These are phyloP conservation scores for Coprinopsis marcescibilis DNA, from an alignment of 768 basidiomycete species.

Conservation along the genomic window DNA sequence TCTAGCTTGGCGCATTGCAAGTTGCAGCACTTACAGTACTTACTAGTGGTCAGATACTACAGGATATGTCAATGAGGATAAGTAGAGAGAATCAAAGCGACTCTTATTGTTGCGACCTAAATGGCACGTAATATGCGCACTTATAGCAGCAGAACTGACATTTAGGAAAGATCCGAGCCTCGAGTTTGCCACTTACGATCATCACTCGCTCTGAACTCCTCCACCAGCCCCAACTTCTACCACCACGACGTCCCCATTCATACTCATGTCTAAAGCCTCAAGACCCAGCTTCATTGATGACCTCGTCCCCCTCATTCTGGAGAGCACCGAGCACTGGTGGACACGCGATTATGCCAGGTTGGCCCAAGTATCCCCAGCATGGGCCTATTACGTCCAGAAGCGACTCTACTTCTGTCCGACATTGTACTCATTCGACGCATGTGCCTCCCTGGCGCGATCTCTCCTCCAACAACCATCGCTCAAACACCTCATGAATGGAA, in stretches of 20 bases:
- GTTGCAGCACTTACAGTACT: no score
- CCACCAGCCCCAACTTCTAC: conserved; percentile 3
- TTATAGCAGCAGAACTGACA: no score
- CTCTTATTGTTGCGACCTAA: no score
- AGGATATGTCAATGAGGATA: no score
- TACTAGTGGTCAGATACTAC: no score
- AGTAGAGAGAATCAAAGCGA: no score
- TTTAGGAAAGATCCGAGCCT: no score
- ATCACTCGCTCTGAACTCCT: conserved; percentile 20
- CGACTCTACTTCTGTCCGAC: conserved; percentile 40
- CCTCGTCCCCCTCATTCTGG: conserved; percentile 47
- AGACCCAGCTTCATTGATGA: conserved; percentile 38
- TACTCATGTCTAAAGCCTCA: not conserved
- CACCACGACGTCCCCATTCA: conserved; percentile 2
- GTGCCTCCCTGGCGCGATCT: conserved; percentile 35
- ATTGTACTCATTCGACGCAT: conserved; percentile 36
- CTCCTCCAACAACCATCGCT: conserved; percentile 33
- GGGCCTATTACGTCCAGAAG: conserved; percentile 39
- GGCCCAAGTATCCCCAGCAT: conserved; percentile 44
- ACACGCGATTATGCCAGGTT: conserved; percentile 42
- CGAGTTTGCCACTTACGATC: no score
- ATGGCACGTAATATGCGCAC: no score
- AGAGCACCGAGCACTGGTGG: conserved; percentile 48
- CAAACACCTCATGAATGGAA: conserved; percentile 29
- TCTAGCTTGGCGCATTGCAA: no score